A percentile compares a stretch with the other conserved stretches of the same genome.
Conservation (phyloP, 1,139 yeast genomes). For the Suhomyces terraborum region DNA sequence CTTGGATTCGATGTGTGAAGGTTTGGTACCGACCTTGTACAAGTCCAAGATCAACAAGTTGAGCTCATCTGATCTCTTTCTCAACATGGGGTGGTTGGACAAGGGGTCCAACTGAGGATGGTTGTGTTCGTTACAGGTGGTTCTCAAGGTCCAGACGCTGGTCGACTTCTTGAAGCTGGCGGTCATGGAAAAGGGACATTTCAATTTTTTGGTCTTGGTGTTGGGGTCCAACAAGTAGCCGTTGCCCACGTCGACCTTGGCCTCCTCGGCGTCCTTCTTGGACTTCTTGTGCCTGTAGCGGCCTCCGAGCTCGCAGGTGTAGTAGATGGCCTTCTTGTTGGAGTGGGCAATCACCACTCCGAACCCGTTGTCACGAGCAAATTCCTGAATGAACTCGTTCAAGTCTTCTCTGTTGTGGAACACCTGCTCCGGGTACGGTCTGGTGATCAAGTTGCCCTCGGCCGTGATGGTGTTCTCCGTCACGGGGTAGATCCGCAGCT, state of each 20-base stretch:
- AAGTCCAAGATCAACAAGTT: conserved; percentile 54
- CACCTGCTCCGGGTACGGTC: conserved; percentile 57
- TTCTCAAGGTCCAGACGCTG: conserved; percentile 54
- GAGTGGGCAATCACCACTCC: conserved; percentile 64
- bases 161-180: conserved; percentile 54
- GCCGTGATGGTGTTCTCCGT: conserved; percentile 50
- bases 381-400: conserved; percentile 57
- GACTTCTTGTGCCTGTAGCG: conserved; percentile 56
- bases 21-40: conserved; percentile 58
- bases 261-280: conserved; percentile 31
- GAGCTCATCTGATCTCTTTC: conserved; percentile 56
- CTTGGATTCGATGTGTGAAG: conserved; percentile 56
- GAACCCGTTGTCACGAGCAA: conserved; percentile 59
- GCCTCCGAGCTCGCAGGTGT: conserved; percentile 64
- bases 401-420: conserved; percentile 53
- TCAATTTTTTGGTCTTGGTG: conserved; percentile 53
- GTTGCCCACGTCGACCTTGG: conserved; percentile 34
- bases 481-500: conserved; percentile 50
- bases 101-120: conserved; percentile 61
- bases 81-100: conserved; percentile 58
- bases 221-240: conserved; percentile 45
- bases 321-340: conserved; percentile 59
- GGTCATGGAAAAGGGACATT: conserved; percentile 61
- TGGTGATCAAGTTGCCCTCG: conserved; percentile 54
- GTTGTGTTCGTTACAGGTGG: conserved; percentile 59